These are phyloP conservation scores for Lactifluus echinatus DNA, from an alignment of 768 basidiomycete species.

Conservation along the genomic window DNA sequence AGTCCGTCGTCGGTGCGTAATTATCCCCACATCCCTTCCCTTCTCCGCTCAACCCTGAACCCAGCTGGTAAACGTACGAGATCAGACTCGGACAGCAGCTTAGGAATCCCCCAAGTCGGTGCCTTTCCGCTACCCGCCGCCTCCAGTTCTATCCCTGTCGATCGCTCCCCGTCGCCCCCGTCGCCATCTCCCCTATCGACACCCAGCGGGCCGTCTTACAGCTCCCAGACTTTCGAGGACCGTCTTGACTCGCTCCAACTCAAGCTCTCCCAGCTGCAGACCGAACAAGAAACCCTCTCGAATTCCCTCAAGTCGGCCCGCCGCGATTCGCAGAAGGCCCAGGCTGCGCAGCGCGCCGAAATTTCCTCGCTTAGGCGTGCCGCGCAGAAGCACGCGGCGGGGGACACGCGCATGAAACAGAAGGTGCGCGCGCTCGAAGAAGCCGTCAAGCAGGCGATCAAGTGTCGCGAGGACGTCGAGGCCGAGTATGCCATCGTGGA, in stretches of 20 bases:
- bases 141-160: slow-evolving; percentile 1
- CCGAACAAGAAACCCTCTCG: slow-evolving; percentile 62
- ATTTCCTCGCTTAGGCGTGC: slow-evolving; percentile 78
- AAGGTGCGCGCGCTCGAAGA: slow-evolving; percentile 85
- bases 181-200: slow-evolving; percentile 17
- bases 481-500: slow-evolving; percentile 33
- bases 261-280: slow-evolving; percentile 49
- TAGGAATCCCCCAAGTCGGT: slow-evolving; percentile 1
- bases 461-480: slow-evolving; percentile 42
- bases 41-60: neutral
- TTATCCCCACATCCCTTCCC: neutral
- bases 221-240: slow-evolving; percentile 54
- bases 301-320: slow-evolving; percentile 67
- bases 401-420: slow-evolving; percentile 76
- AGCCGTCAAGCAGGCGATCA: slow-evolving; percentile 63
- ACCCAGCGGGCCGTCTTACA: slow-evolving; percentile 21
- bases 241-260: slow-evolving; percentile 57
- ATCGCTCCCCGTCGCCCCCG: slow-evolving; percentile 19
- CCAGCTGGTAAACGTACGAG: neutral
- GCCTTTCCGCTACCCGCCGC: neutral
- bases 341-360: slow-evolving; percentile 72
- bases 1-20: slow-evolving; percentile 33
- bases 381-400: slow-evolving; percentile 66
- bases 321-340: slow-evolving; percentile 75
- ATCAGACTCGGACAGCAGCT: slow-evolving; percentile 4